A percentile compares a stretch with the other conserved stretches of the same genome.
Conservation (phyloP, 345 rosid species). For the Eucalyptus albens region DNA sequence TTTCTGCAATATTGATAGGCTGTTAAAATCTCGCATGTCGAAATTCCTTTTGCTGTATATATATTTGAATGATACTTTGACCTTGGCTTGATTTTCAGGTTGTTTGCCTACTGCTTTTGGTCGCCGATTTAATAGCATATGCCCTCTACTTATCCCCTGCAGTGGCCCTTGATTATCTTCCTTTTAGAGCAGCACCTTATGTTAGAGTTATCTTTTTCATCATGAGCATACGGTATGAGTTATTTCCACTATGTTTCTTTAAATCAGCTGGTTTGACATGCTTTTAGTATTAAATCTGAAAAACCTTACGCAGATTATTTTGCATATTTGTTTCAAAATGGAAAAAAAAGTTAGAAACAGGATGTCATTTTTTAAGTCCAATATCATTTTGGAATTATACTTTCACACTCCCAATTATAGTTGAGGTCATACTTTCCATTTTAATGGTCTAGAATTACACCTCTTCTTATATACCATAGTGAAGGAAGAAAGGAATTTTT, state of each 20-base stretch:
- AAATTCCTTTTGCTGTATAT: neutral
- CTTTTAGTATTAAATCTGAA: neutral
- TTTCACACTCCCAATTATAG: neutral
- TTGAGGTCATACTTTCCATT: neutral
- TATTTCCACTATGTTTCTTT: neutral
- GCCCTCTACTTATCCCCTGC: slow-evolving; percentile 56
- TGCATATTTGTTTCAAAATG: neutral
- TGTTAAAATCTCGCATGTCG: neutral
- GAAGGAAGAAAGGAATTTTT: neutral
- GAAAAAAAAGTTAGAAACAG: neutral
- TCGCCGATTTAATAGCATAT: slow-evolving; percentile 68
- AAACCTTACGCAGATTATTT: neutral
- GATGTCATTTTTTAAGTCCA: neutral
- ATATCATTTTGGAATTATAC: neutral
- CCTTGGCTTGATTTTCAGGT: slow-evolving; percentile 46
- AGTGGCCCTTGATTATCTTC: slow-evolving; percentile 51
- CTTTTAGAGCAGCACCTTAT: slow-evolving; percentile 82
- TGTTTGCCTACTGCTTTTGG: slow-evolving; percentile 42
- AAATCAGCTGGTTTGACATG: neutral
- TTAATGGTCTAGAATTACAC: neutral
- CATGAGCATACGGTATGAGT: slow-evolving; percentile 60
- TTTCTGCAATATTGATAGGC: neutral
- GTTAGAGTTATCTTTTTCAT: slow-evolving; percentile 72
- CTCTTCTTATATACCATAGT: neutral
- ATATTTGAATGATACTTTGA: neutral